A percentile compares a stretch with the other conserved stretches of the same genome.
Conservation (phyloP, 352 stramenopile species). For the Phytopythium kandeliae region DNA sequence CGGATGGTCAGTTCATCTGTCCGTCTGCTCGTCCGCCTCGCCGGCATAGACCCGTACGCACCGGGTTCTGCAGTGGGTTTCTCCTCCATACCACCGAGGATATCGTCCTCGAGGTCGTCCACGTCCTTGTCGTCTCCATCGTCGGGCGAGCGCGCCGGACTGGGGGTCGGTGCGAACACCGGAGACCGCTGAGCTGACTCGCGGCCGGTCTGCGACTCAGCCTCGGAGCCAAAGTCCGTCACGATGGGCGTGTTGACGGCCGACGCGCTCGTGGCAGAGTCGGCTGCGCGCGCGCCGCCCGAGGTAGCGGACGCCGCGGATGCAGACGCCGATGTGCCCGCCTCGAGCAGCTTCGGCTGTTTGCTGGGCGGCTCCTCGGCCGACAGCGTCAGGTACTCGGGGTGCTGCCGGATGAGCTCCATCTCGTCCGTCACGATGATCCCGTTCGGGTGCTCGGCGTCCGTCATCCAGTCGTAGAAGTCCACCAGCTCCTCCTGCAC, state of each 20-base stretch:
- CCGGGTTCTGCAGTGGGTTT: constrained; percentile 28
- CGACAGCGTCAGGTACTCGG: constrained; percentile 68
- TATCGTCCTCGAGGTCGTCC: constrained; percentile 72
- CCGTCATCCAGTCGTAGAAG: constrained; percentile 85
- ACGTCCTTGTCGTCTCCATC: constrained; percentile 61
- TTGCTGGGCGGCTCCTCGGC: constrained; percentile 36
- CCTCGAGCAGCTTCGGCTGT: constrained; percentile 20
- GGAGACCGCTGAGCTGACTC: constrained; percentile 65
- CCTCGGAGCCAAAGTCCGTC: constrained; percentile 64
- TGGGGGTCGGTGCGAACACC: constrained; percentile 47
- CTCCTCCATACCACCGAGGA: constrained; percentile 67
- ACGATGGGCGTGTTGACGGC: constrained; percentile 64
- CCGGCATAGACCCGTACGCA: background rate
- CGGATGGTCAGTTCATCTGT: no score
- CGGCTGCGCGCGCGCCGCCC: background rate
- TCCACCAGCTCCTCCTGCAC: constrained; percentile 84
- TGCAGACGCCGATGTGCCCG: constrained; percentile 12
- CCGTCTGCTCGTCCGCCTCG: background rate
- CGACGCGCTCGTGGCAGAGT: constrained; percentile 19
- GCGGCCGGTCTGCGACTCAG: constrained; percentile 47
- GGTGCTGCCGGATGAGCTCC: constrained; percentile 74
- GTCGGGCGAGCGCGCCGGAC: constrained; percentile 39
- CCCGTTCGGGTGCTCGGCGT: constrained; percentile 63
- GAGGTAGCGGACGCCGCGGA: background rate
- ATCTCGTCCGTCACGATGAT: constrained; percentile 78